Evolutionary conservation across 1,139 yeast species (phyloP), one percentile per base, ranked within the genome.

Genomic region (Pneumocystis wakefieldiae): DNA sequence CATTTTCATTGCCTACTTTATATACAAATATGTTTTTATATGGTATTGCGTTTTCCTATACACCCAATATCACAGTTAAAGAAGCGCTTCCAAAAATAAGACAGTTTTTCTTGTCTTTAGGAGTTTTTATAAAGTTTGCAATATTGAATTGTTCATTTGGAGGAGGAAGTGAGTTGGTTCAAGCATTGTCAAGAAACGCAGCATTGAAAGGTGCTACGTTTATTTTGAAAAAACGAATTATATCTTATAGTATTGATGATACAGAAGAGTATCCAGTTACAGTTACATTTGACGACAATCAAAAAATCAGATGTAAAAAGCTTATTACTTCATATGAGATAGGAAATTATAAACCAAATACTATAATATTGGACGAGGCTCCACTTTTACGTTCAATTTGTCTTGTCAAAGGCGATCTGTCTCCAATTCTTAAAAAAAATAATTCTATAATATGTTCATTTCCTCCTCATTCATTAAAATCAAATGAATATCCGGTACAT

Each of bases 151-250:
- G 95, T 66, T 91, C 89, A 77, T 92, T 85, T 74, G 98, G 98
- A 65, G 95, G 96, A 1, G 94, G 96, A 0, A 97, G 97, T 61
- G 99, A 92, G 75, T 78, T 92, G 41, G 85, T 96, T 7, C 99
- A 92, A 76, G 99, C 97, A 1, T 92, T 92, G 73, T 91, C 97
- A 75, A 81, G 99, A 69, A 86, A 95, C 66, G 97, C 98, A 4
- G 98, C 99, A 15, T 98, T 92, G 67, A 97, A 95, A 38, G 98
- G 97, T 65, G 87, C 97, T 65, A 88, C 95, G 55, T 92, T 91
- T 75, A 90, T 90, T 19, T 24, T 48, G 7, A 29, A 29, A 24
- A 48, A 48, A 48, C 32, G 28, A 24, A 48, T 48, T 48, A 24
- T n/a, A 24, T 48, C 55, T 24, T 48, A 24, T 14, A 48, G 1